These are phyloP conservation scores for Hylodesmum podocarpum DNA, from an alignment of 306 rosid genomes.

Conservation along the genomic window DNA sequence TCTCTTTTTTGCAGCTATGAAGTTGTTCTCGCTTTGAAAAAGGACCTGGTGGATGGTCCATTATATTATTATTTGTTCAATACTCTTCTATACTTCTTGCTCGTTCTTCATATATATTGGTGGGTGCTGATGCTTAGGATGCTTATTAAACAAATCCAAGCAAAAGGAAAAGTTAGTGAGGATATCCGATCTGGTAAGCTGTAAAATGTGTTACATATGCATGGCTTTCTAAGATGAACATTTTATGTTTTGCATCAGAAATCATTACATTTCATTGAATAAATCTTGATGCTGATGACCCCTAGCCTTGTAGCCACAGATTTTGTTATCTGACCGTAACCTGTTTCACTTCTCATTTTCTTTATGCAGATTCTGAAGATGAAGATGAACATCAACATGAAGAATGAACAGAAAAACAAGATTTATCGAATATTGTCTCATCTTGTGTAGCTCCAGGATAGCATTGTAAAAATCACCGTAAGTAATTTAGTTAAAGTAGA, in stretches of 20 bases:
- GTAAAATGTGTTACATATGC: background rate
- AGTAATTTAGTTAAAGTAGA: background rate
- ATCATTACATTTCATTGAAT: background rate
- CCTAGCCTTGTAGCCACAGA: background rate
- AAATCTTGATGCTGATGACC: background rate
- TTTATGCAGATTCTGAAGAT: constrained; percentile 79
- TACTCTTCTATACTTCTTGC: constrained; percentile 73
- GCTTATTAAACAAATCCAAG: constrained; percentile 89
- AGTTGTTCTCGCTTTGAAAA: constrained; percentile 56
- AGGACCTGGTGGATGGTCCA: constrained; percentile 62
- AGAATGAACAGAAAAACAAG: constrained; percentile 53
- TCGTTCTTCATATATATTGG: constrained; percentile 85
- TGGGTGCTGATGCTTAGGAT: constrained; percentile 91
- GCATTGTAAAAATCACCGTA: constrained; percentile 3
- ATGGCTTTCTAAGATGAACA: background rate
- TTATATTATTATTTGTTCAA: constrained; percentile 82
- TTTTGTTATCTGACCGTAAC: constrained; percentile 23
- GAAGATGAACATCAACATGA: constrained; percentile 89
- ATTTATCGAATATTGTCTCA: constrained; percentile 25
- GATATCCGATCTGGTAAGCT: constrained; percentile 96
- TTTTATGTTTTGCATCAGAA: background rate
- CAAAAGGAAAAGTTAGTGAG: constrained; percentile 77
- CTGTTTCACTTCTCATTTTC: background rate
- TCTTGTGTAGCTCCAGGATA: constrained; percentile 6
- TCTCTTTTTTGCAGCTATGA: constrained; percentile 73